Evolutionary conservation across 306 rosid genomes (phyloP), one percentile per base, ranked within the genome.

Genomic region (Calophaca sinica): DNA sequence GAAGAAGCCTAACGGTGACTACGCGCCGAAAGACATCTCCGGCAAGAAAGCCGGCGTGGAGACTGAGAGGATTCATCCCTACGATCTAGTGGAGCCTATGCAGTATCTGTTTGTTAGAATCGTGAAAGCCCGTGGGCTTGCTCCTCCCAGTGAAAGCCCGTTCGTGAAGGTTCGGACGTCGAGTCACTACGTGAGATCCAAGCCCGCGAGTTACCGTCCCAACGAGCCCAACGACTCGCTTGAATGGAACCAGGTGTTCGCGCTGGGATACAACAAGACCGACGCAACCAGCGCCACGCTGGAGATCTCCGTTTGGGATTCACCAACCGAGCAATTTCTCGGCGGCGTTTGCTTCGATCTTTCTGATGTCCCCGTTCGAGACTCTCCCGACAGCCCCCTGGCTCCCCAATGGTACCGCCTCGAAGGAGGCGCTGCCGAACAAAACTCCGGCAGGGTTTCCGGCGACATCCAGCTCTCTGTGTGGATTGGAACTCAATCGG

Each of bases 31-130:
- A 14, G 86, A 84, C 35, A 94, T 94, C 9, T 32, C 85, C 6
- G 81, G 81, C 1, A 89, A 85, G 76, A 57, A 63, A 28, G 8
- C 26, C 5, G 60, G 51, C 3, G 82, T 35, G 11, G 81, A 76
- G 10, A 48, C 74, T 0, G 98, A 91, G 52, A 81, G 92, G 50
- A 80, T 86, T 35, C 99, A 89, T 70, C 98, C 96, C 0, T 87
- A 76, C 67, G 93, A 81, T 79, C 84, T 94, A 28, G 99, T 94
- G 5, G 99, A 94, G 64, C 96, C 97, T 42, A 94, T 94, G 97
- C 93, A 84, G 80, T 94, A 92, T 45, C 76, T 94, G 69, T 94
- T 79, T 77, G 88, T 87, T 38, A 81, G 83, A 76, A 88, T 94
- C 45, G 87, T 90, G 13, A 94, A 94, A 67, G 99, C 93, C 9